phyloP scores from a whole-genome alignment of 1,139 yeast genomes.

The Eremothecium cymbalariae region DNA sequence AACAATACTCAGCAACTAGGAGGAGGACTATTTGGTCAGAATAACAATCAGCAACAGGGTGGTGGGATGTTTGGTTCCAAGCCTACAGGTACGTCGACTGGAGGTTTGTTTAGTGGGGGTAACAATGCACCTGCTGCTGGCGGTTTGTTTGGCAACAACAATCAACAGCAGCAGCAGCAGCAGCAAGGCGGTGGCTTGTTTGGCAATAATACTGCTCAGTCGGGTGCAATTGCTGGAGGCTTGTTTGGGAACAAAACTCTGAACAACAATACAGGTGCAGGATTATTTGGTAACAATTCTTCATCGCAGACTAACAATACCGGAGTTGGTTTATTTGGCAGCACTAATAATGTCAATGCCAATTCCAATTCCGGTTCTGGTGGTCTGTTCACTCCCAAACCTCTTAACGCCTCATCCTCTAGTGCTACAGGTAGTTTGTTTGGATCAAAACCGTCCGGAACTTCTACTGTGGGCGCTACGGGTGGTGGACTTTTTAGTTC shows the following conservation, averaged over 20 bases:
- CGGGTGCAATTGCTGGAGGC: conserved; percentile 33
- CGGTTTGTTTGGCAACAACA: conserved; percentile 27
- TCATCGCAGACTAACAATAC: conserved; percentile 9
- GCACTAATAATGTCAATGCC: conserved; percentile 27
- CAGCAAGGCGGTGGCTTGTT: conserved; percentile 25
- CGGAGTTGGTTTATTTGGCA: conserved; percentile 31
- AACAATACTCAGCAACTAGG: conserved; percentile 13
- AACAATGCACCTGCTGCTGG: conserved; percentile 14
- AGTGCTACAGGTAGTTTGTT: conserved; percentile 11
- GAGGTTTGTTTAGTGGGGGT: conserved; percentile 20
- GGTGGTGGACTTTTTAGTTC: conserved; percentile 31
- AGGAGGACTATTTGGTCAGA: conserved; percentile 30
- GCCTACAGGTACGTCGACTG: conserved; percentile 17
- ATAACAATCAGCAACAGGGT: conserved; percentile 11
- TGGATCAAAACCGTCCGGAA: conserved; percentile 6
- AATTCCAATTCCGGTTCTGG: conserved; percentile 24
- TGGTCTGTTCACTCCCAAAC: conserved; percentile 20
- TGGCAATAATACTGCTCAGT: no score
- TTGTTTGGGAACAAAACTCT: conserved; percentile 30
- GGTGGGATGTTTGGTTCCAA: conserved; percentile 32
- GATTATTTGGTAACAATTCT: conserved; percentile 32
- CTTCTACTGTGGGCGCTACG: conserved; percentile 20
- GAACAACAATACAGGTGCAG: conserved; percentile 18
- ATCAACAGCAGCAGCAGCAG: conserved; percentile 24
- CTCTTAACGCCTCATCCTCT: conserved; percentile 14